Evolutionary conservation across 139 green algal species (phyloP).

Genomic region (Ettlia oleoabundans): DNA sequence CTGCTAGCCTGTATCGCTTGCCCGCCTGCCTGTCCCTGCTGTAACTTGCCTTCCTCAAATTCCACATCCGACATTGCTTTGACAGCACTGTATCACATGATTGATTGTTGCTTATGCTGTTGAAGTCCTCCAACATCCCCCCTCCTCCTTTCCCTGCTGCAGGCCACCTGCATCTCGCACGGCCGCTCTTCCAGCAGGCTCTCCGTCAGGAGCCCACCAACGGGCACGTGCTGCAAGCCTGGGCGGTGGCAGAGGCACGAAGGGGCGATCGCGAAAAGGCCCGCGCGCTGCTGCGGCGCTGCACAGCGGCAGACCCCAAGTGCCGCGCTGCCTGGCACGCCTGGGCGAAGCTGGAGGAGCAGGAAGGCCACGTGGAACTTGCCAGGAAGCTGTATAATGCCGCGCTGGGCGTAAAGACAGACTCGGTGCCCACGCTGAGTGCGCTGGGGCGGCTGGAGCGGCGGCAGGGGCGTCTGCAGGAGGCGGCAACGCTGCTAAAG

Average conservation of each 20-base stretch:
- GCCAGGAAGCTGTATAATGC: constrained; percentile 51
- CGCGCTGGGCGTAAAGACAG: constrained; percentile 45
- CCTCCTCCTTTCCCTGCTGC: not conserved
- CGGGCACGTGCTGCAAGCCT: constrained; percentile 64
- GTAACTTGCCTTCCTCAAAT: too few relatives aligned
- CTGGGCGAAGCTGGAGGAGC: constrained; percentile 56
- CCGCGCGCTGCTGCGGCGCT: constrained; percentile 40
- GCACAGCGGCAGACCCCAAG: constrained; percentile 31
- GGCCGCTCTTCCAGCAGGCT: constrained; percentile 58
- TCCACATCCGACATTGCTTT: too few relatives aligned
- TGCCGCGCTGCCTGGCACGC: constrained; percentile 46
- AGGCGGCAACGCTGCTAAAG: constrained; percentile 35
- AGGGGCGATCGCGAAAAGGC: constrained; percentile 20
- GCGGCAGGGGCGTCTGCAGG: constrained; percentile 35
- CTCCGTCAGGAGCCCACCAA: constrained; percentile 59
- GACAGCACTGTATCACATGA: too few relatives aligned
- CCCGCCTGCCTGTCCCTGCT: too few relatives aligned
- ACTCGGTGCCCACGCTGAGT: constrained; percentile 29
- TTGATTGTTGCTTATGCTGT: too few relatives aligned
- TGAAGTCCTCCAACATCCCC: not conserved
- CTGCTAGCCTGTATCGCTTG: too few relatives aligned
- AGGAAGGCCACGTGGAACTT: constrained; percentile 34
- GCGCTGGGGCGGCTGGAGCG: constrained; percentile 50
- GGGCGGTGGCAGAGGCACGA: constrained; percentile 54
- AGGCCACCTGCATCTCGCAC: constrained; percentile 48